Evolutionary conservation across 345 rosid genomes (phyloP), one percentile per base, ranked within the genome.

Genomic region (Barbarea vulgaris): DNA sequence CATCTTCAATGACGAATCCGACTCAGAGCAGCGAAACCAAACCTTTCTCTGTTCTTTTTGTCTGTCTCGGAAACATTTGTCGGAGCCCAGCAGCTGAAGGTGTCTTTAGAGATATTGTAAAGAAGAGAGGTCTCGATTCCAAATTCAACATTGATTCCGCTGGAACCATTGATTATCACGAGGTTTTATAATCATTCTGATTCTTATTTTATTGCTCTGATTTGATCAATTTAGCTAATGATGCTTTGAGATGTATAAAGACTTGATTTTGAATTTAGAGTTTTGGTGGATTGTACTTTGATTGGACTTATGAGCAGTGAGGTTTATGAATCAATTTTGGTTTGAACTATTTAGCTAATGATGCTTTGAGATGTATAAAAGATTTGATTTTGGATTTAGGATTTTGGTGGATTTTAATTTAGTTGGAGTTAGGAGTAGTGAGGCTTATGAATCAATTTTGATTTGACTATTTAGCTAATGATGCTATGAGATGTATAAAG

Each of bases 71-170:
- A 31, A 91, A 94, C 80, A 94, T 90, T 56, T 94, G 97, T 70
- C 84, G 97, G 25, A 95, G 99, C 76, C 99, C 97, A 57, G 96
- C 97, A 62, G 99, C 99, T 3, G 99, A 95, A 87, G 97, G 92
- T 42, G 97, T 95, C 61, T 90, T 95, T 11, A 87, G 81, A 48
- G 91, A 90, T 65, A 73, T 90, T 53, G 97, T 95, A 37, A 89
- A 83, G 66, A 90, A 84, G 80, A 83, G 88, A 83, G 87, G 89
- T 24, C 83, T 90, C 11, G 89, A 84, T 18, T 87, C 91, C 64
- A 77, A 82, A 31, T 91, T 94, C 85, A 83, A 77, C 63, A 89
- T 94, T 27, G 98, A 91, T 80, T 94, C 99, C 64, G 99, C 97
- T 22, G 99, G 97, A 52, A 91, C 97, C 78, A 91, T 89, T 77